Evolutionary conservation across 805 yeast genomes (phyloP).

Genomic region (Lipomyces yamanashiensis): DNA sequence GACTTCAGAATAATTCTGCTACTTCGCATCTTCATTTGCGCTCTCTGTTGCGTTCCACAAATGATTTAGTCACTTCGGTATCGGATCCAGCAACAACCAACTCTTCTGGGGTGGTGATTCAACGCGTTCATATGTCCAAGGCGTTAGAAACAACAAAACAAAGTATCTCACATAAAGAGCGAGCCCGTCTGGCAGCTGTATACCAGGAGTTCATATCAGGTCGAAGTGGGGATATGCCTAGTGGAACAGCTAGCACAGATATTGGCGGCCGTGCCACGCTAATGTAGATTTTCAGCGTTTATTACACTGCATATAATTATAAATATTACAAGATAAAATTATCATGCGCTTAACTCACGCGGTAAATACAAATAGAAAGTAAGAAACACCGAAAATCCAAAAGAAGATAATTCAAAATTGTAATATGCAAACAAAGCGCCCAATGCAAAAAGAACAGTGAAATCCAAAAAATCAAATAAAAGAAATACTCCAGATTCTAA

Average conservation of each 20-base stretch:
- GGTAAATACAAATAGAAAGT: not conserved
- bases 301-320: not conserved
- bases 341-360: no score
- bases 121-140: conserved; percentile 48
- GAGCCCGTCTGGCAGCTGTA: conserved; percentile 61
- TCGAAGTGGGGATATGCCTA: conserved; percentile 86
- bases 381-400: not conserved
- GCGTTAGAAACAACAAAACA: conserved; percentile 81
- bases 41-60: not conserved
- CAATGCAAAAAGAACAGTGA: not conserved
- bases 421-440: not conserved
- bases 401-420: not conserved
- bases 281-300: conserved; percentile 52
- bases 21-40: not conserved
- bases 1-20: not conserved
- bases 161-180: conserved; percentile 80
- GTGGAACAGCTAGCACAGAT: conserved; percentile 76
- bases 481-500: not conserved
- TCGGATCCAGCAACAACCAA: not conserved
- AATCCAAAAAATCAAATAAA: not conserved
- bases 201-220: conserved; percentile 75
- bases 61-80: not conserved
- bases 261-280: conserved; percentile 85
- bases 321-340: no score
- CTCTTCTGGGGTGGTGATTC: not conserved